Evolutionary conservation across 345 rosid species (phyloP), one percentile per base, ranked within the genome.

Genomic region (Alliaria petiolata): DNA sequence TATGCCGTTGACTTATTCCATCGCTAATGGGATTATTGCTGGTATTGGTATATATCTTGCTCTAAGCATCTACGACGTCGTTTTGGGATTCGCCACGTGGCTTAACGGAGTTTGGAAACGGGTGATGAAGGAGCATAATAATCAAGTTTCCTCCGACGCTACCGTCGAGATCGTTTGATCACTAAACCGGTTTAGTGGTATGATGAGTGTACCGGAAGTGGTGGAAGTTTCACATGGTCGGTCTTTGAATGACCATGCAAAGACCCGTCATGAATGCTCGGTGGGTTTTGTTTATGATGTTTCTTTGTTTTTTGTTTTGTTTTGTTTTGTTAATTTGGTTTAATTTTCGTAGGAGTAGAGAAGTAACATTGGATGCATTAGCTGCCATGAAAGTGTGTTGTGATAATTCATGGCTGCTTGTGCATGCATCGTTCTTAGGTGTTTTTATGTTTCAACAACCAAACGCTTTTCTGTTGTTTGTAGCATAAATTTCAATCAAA

Each of bases 1-100:
- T 0, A 91, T 93, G 96, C 97, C 98, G 2, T 69, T 93, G 30
- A 93, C 92, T 28, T 91, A 84, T 40, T 93, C 98, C 0, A 87
- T 93, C 44, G 83, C 97, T 17, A 84, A 93, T 70, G 98, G 98
- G 61, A 89, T 93, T 30, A 78, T 93, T 51, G 97, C 82, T 36
- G 97, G 98, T 6, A 80, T 91, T 44, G 95, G 95, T 26, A 33
- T 87, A 0, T 78, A 84, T 55, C 10, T 82, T 72, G 96, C 92
- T 68, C 80, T 93, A 8, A 80, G 88, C 45, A 71, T 84, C 74
- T 86, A 83, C 62, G 97, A 85, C 60, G 62, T 47, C 51, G 64
- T 11, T 12, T 43, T 63, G 71, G 77, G 67, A 44, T 51, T 71
- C 33, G 36, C 62, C 0, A 66, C 8, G 14, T 68, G 93, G 86